Evolutionary conservation across 1,284 basidiomycete species (phyloP).

Genomic region (Ceratobasidium theobromae): DNA sequence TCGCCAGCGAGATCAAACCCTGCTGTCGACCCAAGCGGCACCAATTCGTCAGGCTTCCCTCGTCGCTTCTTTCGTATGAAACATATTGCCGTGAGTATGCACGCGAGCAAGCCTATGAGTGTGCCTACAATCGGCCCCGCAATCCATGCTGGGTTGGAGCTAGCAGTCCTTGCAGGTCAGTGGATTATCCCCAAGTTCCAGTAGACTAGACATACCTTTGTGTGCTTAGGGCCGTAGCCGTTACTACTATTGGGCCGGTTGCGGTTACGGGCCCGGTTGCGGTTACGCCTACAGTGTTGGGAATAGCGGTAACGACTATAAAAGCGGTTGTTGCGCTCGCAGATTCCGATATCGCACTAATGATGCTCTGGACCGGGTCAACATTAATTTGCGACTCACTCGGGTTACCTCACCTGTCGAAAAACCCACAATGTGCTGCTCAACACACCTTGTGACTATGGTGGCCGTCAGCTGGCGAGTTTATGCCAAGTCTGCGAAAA

Average conservation of each 20-base stretch:
- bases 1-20: conserved; percentile 5
- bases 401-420: too few relatives aligned
- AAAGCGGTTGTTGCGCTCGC: too few relatives aligned
- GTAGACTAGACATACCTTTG: background rate
- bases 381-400: too few relatives aligned
- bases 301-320: conserved; percentile 12
- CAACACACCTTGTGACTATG: too few relatives aligned
- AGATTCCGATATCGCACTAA: too few relatives aligned
- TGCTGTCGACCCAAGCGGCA: background rate
- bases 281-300: background rate
- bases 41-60: background rate
- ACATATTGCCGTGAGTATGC: background rate
- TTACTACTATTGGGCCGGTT: background rate
- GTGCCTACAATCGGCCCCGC: background rate
- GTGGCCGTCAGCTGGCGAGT: too few relatives aligned
- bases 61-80: background rate
- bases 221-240: too few relatives aligned
- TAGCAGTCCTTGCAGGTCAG: too few relatives aligned
- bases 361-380: too few relatives aligned
- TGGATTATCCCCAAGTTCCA: too few relatives aligned
- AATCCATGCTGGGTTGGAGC: background rate
- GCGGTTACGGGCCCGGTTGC: background rate
- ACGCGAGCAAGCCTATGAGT: background rate
- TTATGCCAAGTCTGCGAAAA: too few relatives aligned
- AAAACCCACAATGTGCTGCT: too few relatives aligned